phyloP scores from a whole-genome alignment of 495 filamentous ascomycete genomes.

The Melanomma pulvis-pyrius region DNA sequence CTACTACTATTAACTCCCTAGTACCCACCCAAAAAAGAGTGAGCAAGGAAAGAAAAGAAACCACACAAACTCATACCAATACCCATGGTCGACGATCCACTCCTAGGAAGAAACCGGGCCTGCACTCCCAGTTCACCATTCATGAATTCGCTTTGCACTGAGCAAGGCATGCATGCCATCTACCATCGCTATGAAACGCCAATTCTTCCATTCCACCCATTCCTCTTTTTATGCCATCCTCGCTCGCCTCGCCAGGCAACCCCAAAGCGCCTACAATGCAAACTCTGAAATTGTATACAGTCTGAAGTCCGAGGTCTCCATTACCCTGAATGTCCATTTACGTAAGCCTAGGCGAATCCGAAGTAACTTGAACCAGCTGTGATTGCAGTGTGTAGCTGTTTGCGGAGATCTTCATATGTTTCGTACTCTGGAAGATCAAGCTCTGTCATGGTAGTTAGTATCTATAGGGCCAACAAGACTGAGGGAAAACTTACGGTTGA shows the following conservation, averaged over 20 bases:
- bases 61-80: background rate
- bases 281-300: background rate
- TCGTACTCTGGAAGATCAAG: slow-evolving; percentile 99
- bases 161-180: background rate
- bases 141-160: background rate
- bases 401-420: slow-evolving; percentile 85
- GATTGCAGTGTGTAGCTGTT: slow-evolving; percentile 89
- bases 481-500: slow-evolving; percentile 83
- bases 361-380: slow-evolving; percentile 97
- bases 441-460: slow-evolving; percentile 58
- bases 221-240: background rate
- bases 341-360: slow-evolving; percentile 78
- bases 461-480: slow-evolving; percentile 37
- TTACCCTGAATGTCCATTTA: background rate
- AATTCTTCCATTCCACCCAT: background rate
- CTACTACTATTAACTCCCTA: background rate
- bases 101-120: slow-evolving; percentile 6
- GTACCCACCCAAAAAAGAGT: no score
- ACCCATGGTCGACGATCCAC: background rate
- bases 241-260: background rate
- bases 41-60: background rate
- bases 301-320: background rate
- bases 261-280: slow-evolving; percentile 22
- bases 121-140: slow-evolving; percentile 17
- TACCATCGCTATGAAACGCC: background rate